Conservation (phyloP, 345 rosid species). For the Ricinus communis region DNA sequence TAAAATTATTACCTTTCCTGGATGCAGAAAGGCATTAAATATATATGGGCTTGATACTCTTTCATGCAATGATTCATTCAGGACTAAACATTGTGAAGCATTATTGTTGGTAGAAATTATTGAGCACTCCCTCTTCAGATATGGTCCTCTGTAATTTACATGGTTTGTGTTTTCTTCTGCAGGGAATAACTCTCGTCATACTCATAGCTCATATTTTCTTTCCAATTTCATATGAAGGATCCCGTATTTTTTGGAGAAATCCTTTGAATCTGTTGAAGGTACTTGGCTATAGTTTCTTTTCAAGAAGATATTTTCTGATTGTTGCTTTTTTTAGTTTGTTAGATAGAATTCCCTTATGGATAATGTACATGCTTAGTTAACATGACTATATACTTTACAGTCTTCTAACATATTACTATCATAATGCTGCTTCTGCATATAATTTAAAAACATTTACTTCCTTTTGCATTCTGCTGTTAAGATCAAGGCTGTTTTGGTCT, state of each 20-base stretch:
- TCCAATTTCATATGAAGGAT: slow-evolving; percentile 80
- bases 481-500: no score
- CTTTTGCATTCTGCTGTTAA: no score
- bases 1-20: no score
- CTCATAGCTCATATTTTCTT: slow-evolving; percentile 61
- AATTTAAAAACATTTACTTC: no score
- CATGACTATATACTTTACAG: no score
- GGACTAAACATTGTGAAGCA: no score
- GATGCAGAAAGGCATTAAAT: no score
- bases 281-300: slow-evolving; percentile 7
- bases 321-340: neutral
- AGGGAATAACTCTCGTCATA: slow-evolving; percentile 60
- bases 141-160: neutral
- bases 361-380: neutral
- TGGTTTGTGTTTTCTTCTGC: slow-evolving; percentile 31
- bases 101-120: no score
- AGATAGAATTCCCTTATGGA: neutral
- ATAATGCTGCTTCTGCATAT: no score
- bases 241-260: slow-evolving; percentile 55
- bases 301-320: neutral
- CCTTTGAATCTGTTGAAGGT: slow-evolving; percentile 70
- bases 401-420: no score
- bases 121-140: neutral
- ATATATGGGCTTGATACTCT: no score
- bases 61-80: no score